These are phyloP conservation scores for Aspergillus ellipticus DNA, from an alignment of 495 filamentous ascomycete species.

Conservation along the genomic window DNA sequence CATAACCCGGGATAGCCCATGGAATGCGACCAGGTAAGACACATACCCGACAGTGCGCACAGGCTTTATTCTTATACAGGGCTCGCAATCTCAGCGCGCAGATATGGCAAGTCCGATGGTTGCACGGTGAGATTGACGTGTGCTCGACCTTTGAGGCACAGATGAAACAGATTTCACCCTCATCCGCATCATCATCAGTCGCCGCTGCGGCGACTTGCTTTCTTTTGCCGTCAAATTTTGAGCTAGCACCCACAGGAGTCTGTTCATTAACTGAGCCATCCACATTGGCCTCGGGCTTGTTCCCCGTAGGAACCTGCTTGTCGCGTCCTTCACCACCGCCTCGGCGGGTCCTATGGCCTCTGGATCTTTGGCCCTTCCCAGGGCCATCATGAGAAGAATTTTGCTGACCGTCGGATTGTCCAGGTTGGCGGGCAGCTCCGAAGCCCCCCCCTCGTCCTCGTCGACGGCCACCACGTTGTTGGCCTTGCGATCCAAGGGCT, in stretches of 20 bases:
- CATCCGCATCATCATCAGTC: conserved; percentile 55
- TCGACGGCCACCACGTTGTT: conserved; percentile 38
- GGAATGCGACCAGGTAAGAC: neutral
- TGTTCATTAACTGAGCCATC: neutral
- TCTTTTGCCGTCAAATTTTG: conserved; percentile 17
- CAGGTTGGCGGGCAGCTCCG: conserved; percentile 17
- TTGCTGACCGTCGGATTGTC: conserved; percentile 21
- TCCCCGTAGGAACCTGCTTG: conserved; percentile 20
- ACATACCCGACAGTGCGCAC: conserved; percentile 86
- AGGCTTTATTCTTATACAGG: conserved; percentile 91
- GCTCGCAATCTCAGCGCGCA: conserved; percentile 85
- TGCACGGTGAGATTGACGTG: conserved; percentile 84
- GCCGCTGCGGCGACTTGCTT: conserved; percentile 26
- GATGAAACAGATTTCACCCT: conserved; percentile 90
- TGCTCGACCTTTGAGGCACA: conserved; percentile 85
- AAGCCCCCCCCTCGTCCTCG: conserved; percentile 37
- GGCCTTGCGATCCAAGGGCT: conserved; percentile 27
- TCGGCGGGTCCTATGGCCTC: conserved; percentile 28
- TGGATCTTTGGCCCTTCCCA: conserved; percentile 23
- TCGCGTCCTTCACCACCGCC: conserved; percentile 30
- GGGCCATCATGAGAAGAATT: conserved; percentile 21
- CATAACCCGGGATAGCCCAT: neutral
- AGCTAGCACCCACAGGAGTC: no score
- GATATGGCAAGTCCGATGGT: conserved; percentile 93
- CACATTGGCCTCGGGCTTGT: conserved; percentile 13